Evolutionary conservation across 2,329 filamentous ascomycete species (phyloP).

Genomic region (Paecilomyces formosus): DNA sequence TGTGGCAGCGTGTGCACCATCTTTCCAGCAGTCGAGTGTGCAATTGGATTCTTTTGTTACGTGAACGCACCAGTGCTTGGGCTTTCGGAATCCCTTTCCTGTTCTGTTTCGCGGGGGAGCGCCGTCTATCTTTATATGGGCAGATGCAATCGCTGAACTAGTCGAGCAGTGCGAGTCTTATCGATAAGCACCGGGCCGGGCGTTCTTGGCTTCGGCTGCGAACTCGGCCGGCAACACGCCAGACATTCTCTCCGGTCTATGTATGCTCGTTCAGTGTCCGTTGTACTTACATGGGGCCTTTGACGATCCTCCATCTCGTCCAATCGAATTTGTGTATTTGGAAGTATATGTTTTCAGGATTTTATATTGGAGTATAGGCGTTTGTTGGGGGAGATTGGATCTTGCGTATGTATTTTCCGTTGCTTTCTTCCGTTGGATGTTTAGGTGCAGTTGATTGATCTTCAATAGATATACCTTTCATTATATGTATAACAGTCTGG

Average conservation of each 20-base stretch:
- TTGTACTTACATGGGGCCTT: not conserved
- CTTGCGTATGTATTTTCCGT: not conserved
- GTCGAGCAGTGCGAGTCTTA: not conserved
- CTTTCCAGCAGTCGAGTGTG: not conserved
- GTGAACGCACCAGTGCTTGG: not conserved
- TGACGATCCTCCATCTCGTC: not conserved
- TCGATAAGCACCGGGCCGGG: not conserved
- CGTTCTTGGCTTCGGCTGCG: not conserved
- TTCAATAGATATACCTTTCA: not conserved
- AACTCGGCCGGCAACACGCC: not conserved
- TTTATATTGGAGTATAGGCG: not conserved
- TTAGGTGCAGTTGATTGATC: not conserved
- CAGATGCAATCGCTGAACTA: not conserved
- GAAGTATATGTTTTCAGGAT: not conserved
- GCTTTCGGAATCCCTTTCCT: not conserved
- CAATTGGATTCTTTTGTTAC: not conserved
- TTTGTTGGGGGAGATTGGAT: not conserved
- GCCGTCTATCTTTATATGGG: not conserved
- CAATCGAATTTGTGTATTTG: not conserved
- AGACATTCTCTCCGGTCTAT: not conserved
- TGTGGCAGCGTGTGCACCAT: conserved; percentile 18
- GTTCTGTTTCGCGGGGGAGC: not conserved
- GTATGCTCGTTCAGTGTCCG: not conserved
- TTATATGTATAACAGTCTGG: not conserved
- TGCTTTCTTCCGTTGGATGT: not conserved